Evolutionary conservation across 1,284 basidiomycete species (phyloP).

Genomic region (Trichosporon sp.): DNA sequence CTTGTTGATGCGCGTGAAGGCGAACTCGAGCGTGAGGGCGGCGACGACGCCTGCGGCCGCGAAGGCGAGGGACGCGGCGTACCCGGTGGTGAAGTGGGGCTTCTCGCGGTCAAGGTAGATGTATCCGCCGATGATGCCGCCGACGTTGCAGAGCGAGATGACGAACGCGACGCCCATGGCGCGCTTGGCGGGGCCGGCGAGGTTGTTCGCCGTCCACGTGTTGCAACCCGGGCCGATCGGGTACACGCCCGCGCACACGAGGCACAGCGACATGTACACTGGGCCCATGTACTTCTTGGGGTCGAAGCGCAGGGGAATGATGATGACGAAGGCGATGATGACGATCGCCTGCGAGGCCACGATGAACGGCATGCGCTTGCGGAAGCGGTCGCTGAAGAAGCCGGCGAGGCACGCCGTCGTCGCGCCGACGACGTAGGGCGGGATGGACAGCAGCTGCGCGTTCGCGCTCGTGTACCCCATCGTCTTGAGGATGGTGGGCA

Average conservation of each 20-base stretch:
- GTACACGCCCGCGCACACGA: slow-evolving; percentile 31
- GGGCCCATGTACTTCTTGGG: slow-evolving; percentile 22
- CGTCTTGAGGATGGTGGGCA: slow-evolving; percentile 29
- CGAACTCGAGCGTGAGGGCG: slow-evolving; percentile 5
- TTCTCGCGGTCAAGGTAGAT: slow-evolving; percentile 11
- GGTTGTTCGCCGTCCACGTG: slow-evolving; percentile 31
- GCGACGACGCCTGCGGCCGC: slow-evolving; percentile 22
- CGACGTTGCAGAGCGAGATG: slow-evolving; percentile 27
- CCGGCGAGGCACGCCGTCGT: slow-evolving; percentile 21
- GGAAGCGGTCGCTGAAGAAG: slow-evolving; percentile 21
- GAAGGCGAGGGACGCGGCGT: slow-evolving; percentile 29
- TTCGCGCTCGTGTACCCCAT: slow-evolving; percentile 24
- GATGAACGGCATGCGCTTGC: slow-evolving; percentile 24
- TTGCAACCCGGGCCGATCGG: slow-evolving; percentile 29
- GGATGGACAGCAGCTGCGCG: slow-evolving; percentile 34
- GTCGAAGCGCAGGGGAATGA: slow-evolving; percentile 4
- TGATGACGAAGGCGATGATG: slow-evolving; percentile 22
- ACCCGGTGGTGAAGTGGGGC: slow-evolving; percentile 27
- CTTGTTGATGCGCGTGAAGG: slow-evolving; percentile 19
- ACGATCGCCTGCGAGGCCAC: slow-evolving; percentile 8
- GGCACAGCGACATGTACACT: slow-evolving; percentile 24
- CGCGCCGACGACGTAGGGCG: slow-evolving; percentile 31
- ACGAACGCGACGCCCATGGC: slow-evolving; percentile 29
- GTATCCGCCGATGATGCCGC: slow-evolving; percentile 29
- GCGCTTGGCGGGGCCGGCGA: slow-evolving; percentile 32